Evolutionary conservation across 441 rosid species (phyloP).

Genomic region (Populus hybrid): DNA sequence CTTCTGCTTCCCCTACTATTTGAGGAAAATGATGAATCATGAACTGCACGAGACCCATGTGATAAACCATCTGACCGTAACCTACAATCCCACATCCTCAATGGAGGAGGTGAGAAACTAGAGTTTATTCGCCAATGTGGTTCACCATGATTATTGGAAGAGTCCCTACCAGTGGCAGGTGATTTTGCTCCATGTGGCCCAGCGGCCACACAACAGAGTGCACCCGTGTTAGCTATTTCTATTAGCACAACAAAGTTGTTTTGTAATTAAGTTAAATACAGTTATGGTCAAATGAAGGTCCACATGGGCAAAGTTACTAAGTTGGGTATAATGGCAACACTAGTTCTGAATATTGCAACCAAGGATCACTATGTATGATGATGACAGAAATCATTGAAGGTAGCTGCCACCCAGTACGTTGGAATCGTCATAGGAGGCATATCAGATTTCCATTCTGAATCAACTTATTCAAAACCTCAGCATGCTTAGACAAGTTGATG

Average conservation of each 20-base stretch:
- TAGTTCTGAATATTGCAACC: conserved; percentile 2
- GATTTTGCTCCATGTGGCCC: conserved; percentile 81
- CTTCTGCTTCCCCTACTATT: conserved; percentile 49
- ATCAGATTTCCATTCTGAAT: conserved; percentile 10
- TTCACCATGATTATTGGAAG: conserved; percentile 42
- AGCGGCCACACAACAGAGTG: conserved; percentile 93
- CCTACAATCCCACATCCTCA: conserved; percentile 62
- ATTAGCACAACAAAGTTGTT: conserved; percentile 23
- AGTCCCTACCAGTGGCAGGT: conserved; percentile 36
- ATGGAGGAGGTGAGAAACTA: conserved; percentile 75
- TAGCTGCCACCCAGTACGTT: conserved; percentile 4
- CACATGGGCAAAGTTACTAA: conserved; percentile 14
- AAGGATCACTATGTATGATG: conserved; percentile 13
- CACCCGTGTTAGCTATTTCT: conserved; percentile 88
- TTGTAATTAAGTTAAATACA: conserved; percentile 11
- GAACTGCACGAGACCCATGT: conserved; percentile 34
- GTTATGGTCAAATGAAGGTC: conserved; percentile 17
- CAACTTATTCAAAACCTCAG: conserved; percentile 1
- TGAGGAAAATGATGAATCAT: conserved; percentile 44
- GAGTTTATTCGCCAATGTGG: conserved; percentile 77
- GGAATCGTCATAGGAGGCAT: conserved; percentile 9
- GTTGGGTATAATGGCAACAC: conserved; percentile 10
- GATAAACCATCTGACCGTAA: conserved; percentile 47
- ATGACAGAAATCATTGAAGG: conserved; percentile 16
- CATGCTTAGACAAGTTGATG: not conserved